phyloP scores from a whole-genome alignment of 2,329 filamentous ascomycete species.

The Pyrenophora seminiperda region DNA sequence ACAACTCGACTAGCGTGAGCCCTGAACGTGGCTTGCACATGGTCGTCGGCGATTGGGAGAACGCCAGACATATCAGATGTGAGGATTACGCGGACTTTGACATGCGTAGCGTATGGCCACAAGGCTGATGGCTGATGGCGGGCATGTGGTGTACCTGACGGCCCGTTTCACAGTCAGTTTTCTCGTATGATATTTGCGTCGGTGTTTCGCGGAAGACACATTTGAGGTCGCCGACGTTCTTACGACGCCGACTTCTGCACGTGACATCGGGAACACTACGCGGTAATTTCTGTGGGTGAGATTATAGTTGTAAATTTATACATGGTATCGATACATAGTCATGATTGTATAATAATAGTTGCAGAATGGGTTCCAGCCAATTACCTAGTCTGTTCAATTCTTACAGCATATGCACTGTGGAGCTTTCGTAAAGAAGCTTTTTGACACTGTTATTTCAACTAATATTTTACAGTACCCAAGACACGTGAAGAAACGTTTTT shows the following conservation, averaged over 20 bases:
- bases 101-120: neutral
- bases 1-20: conserved; percentile 17
- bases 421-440: no score
- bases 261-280: neutral
- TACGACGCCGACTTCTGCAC: neutral
- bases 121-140: conserved; percentile 4
- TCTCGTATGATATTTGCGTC: conserved; percentile 14
- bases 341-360: no score
- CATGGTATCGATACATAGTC: no score
- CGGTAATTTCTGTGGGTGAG: no score
- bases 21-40: conserved; percentile 21
- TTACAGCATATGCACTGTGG: no score
- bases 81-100: conserved; percentile 6
- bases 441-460: no score
- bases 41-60: conserved; percentile 13
- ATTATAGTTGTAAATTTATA: no score
- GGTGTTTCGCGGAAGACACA: neutral
- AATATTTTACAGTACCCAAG: no score
- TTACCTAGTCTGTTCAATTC: no score
- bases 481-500: no score
- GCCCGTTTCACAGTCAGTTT: conserved; percentile 5
- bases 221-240: conserved; percentile 6
- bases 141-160: neutral
- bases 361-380: no score
- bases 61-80: neutral